Base-by-base conservation (phyloP, 140 eudicot genomes). In the Senecio squalidus region DNA sequence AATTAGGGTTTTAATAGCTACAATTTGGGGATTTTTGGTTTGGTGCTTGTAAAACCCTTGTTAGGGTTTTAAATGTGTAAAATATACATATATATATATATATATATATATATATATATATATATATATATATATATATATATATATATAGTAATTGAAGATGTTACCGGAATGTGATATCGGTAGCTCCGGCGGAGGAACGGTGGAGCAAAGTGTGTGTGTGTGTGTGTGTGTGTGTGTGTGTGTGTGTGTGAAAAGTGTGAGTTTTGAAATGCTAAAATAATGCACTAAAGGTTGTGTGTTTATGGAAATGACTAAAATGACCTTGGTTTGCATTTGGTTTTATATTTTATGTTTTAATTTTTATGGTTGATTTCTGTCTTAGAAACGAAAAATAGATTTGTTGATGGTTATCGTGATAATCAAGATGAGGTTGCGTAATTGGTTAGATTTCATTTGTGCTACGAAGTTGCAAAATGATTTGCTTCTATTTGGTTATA, bases 1-100 rank as follows among this genome's bases (percentile, higher is more conserved):
- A 1, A 28, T 21, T 50, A 51, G 64, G 41, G 64, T 39, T 49
- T 17, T 11, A 51, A 23, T 27, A 21, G 21, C 14, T 45, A 9
- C 11, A 13, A 67, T 56, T 15, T 60, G 21, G 62, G 55, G 58
- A 3, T 68, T 56, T 22, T 33, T 7, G 9, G 65, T 45, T 4
- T 67, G 27, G 5, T n/a, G 13, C 4, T 8, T 29, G 16, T 41
- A 41, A 66, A 26, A 43, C 64, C 56, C 64, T 55, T 44, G 14
- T 45, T 48, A 30, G 70, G 70, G 60, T 65, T 66, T 53, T 26
- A 20, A 40, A 43, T 27, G 18, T 11, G 59, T 15, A 20, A 24
- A 63, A 50, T 33, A n/a, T 5, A n/a, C 68, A 36, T 13, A 52
- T 51, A 28, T 16, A 13, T 8, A 56, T 11, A 33, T 14, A 9